These are phyloP conservation scores for Exserohilum turcica DNA, from an alignment of 2,329 filamentous ascomycete genomes.

Conservation along the genomic window DNA sequence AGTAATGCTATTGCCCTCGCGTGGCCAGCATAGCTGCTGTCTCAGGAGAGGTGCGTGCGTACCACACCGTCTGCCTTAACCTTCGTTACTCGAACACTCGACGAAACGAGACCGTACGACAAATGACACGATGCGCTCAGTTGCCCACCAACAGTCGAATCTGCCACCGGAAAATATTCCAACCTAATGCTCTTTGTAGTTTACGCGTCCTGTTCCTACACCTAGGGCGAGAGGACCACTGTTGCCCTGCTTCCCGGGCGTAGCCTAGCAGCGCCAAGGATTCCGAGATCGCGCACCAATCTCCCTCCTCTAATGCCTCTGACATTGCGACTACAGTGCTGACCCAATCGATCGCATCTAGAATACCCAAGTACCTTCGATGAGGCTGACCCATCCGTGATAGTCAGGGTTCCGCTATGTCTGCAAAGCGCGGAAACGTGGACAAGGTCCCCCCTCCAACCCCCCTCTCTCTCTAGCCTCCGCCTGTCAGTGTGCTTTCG, in stretches of 20 bases:
- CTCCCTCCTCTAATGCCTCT: not conserved
- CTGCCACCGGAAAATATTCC: constrained; percentile 3
- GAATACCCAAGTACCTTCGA: constrained; percentile 7
- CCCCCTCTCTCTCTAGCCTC: constrained; percentile 1
- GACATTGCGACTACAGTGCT: not conserved
- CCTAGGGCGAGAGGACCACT: not conserved
- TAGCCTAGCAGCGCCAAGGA: not conserved
- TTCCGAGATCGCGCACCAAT: not conserved
- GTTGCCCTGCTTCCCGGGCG: not conserved
- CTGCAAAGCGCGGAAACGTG: not conserved
- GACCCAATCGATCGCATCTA: constrained; percentile 1
- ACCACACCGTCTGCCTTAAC: constrained; percentile 8
- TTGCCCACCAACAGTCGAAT: not conserved
- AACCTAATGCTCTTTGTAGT: not conserved
- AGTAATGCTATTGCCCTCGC: constrained; percentile 12
- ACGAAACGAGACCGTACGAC: constrained; percentile 10
- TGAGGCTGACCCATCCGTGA: constrained; percentile 8
- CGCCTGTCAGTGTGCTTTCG: constrained; percentile 14
- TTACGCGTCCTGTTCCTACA: not conserved
- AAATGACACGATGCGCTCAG: constrained; percentile 5
- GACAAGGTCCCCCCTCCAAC: constrained; percentile 10
- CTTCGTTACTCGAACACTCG: constrained; percentile 4
- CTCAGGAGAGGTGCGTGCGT: constrained; percentile 13
- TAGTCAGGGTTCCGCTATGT: not conserved
- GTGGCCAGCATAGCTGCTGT: constrained; percentile 1